Evolutionary conservation across 177 flowering plant species (phyloP), one percentile per base, ranked within the genome.

Genomic region (Vitis hybrid): DNA sequence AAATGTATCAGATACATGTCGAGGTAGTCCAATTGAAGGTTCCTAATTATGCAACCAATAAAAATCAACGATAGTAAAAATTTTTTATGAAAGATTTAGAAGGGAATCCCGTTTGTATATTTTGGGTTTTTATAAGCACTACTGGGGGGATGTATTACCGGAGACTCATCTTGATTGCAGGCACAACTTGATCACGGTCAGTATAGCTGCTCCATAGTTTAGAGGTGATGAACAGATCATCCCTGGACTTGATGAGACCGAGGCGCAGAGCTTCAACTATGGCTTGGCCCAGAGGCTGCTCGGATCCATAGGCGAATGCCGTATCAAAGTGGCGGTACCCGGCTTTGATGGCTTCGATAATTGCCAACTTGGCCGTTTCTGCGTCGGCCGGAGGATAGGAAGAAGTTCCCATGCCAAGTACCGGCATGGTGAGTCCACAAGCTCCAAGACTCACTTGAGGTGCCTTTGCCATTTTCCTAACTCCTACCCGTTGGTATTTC

Each of bases 301-400:
- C 74, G 0, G 73, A 45, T 13, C 56, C 45, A 55, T 77, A 77
- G 0, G 39, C 0, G 5, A 15, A 6, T 4, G 76, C 76, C 1
- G 76, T 73, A 62, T 77, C 79, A 14, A 77, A 72, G 64, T 77
- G 76, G 26, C 76, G 64, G 51, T 77, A 77, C 1, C 79, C 79
- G 0, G 16, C 31, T 31, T 63, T 11, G 12, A 77, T 70, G 2
- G 74, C 74, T 1, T 69, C 60, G 0, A 72, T 49, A 1, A 77
- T 39, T 1, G 74, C 65, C 6, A 26, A 53, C n/a, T 67, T 76
- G 11, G 50, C 16, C 1, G 67, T 20, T 16, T 75, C 71, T 1
- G 63, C 16, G 2, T 49, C 70, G 7, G 45, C 58, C 3, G 15
- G 67, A 50, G 74, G 60, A 1, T 0, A n/a, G 3, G 73, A 26